Evolutionary conservation across 2,329 filamentous ascomycete genomes (phyloP), one percentile per base, ranked within the genome.

Genomic region (Cercospora beticola): DNA sequence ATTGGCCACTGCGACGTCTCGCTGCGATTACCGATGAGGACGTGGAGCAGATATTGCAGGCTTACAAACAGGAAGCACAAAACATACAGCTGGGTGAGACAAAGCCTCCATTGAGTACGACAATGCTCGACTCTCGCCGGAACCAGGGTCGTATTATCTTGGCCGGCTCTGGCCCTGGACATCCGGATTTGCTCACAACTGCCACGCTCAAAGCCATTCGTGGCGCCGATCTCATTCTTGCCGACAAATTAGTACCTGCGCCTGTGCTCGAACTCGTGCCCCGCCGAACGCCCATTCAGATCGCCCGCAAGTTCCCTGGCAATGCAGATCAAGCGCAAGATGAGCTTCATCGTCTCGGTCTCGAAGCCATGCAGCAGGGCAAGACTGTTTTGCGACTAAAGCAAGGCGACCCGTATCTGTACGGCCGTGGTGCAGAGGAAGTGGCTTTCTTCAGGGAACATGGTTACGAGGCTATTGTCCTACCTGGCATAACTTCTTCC

Each of bases 351-450:
- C 86, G 89, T 64, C 86, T 92, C 74, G 95, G 93, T 0, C 84
- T 97, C 2, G 87, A 87, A 2, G 93, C 89, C 2, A 75, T 91
- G 21, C 81, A 84, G 59, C 82, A 85, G 21, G 95, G 95, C 12
- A 89, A 92, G 78, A 91, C 88, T 1, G 95, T 99, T 0, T 85
- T 99, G 36, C 87, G 95, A 3, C 84, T 99, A 56, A 99, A 99
- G 82, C 95, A 99, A 79, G 95, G 95, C 57, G 95, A 99, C 76
- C 95, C 95, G 0, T 99, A 97, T 80, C 88, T 99, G 46, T 99
- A 98, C 80, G 95, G 95, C 46, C 89, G 95, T 46, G 95, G 95
- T 66, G 95, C 93, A 36, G 95, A 99, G 79, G 95, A 99, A 79
- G 92, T 93, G 46, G 87, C 88, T 31, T 97, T 92, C 78, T 97